Base-by-base conservation (phyloP, 2,329 filamentous ascomycete genomes). In the Teratosphaeria epicoccoides region DNA sequence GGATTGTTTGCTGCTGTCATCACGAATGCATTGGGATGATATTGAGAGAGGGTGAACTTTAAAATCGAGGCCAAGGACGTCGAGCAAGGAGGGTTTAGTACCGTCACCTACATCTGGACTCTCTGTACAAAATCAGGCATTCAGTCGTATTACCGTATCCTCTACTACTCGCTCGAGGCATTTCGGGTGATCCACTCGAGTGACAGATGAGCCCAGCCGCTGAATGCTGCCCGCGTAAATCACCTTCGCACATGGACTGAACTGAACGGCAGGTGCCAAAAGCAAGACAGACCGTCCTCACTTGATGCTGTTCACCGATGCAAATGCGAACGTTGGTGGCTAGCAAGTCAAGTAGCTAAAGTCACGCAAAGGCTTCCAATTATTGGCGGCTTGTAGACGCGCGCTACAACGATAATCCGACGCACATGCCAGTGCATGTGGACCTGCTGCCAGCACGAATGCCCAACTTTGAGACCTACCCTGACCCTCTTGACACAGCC, bases 401-500 rank as follows among this genome's bases (percentile, higher is more conserved):
- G 25, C 23, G 44, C 25, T 28, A 46, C 6, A 28, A 28, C 44
- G 44, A 22, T 23, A 11, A 17, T n/a, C n/a, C 44, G 44, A 11
- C 12, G 11, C 17, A 10, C 17, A 24, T 4, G 24, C 24, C 5
- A 9, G 29, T 20, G 22, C 46, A 23, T 23, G 25, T 22, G 20
- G 23, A 48, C 23, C 44, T 14, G 22, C 9, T 46, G 43, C 43
- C 22, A 46, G 43, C 44, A 46, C n/a, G 23, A 46, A 28, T 46
- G 44, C 23, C 44, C 44, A 46, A 46, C 11, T 49, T 50, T 37
- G 40, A 40, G 29, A 49, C 47, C 49, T 59, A 56, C 40, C 57
- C 57, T 17, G 52, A 57, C 40, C 45, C 55, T 43, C 28, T 47
- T 25, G 56, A 58, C 49, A 40, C 37, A 40, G 56, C 58, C 24